Evolutionary conservation across 2,329 filamentous ascomycete species (phyloP).

Genomic region (Paraconiothyrium sp.): DNA sequence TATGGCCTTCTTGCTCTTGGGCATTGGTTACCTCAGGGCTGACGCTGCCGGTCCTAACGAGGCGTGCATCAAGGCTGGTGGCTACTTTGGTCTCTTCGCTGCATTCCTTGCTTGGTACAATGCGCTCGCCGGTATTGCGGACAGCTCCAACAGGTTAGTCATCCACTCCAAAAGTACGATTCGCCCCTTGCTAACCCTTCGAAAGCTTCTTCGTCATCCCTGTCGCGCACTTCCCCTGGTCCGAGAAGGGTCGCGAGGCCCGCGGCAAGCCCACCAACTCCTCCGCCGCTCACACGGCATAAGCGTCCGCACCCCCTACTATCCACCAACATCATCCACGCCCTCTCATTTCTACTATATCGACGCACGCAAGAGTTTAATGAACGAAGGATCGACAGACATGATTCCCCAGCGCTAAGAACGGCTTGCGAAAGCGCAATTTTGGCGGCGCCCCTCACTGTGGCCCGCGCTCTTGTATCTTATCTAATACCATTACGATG

Average conservation of each 20-base stretch:
- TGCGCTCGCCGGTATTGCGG: constrained; percentile 64
- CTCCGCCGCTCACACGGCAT: constrained; percentile 22
- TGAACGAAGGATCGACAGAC: not conserved
- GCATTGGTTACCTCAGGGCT: constrained; percentile 61
- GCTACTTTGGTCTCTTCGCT: constrained; percentile 62
- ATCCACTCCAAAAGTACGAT: not conserved
- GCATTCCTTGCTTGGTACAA: constrained; percentile 66
- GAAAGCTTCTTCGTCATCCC: constrained; percentile 90
- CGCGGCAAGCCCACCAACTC: constrained; percentile 43
- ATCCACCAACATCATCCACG: not conserved
- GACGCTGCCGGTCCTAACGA: constrained; percentile 52
- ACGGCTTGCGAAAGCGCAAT: constrained; percentile 1
- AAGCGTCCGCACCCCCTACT: not conserved
- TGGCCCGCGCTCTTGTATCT: constrained; percentile 1
- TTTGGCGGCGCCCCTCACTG: not conserved
- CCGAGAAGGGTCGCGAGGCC: constrained; percentile 56
- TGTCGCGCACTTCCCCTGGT: constrained; percentile 96
- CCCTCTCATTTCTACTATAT: not conserved
- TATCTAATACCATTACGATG: constrained; percentile 8
- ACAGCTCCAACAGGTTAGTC: constrained; percentile 60
- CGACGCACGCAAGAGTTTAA: not conserved
- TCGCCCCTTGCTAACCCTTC: constrained; percentile 21
- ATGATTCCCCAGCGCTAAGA: constrained; percentile 8
- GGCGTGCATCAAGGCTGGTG: constrained; percentile 61
- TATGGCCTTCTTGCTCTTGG: constrained; percentile 67